These are phyloP conservation scores for Coniosporium tulheliwenetii DNA, from an alignment of 2,329 filamentous ascomycete species.

Conservation along the genomic window DNA sequence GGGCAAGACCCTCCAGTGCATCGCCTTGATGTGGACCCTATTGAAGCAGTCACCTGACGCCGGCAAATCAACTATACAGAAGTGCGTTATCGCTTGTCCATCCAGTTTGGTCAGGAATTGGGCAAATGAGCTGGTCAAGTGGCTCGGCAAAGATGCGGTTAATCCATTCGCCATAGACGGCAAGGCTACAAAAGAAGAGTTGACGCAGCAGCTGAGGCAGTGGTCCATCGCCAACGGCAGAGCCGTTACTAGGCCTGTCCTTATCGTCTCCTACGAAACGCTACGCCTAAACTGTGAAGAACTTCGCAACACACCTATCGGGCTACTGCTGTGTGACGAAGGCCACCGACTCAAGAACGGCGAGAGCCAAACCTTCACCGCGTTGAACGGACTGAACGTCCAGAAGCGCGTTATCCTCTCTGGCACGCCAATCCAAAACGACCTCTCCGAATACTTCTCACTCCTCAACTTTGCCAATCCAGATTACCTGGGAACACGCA, in stretches of 20 bases:
- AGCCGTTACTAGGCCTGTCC: slow-evolving; percentile 74
- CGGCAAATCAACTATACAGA: slow-evolving; percentile 83
- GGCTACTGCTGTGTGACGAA: slow-evolving; percentile 86
- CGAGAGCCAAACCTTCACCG: slow-evolving; percentile 79
- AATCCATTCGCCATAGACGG: slow-evolving; percentile 72
- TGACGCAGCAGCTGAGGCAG: slow-evolving; percentile 57
- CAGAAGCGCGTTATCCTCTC: slow-evolving; percentile 86
- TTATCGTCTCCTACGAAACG: slow-evolving; percentile 97
- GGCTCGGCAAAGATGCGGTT: slow-evolving; percentile 79
- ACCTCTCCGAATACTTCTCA: slow-evolving; percentile 88
- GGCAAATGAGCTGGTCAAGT: slow-evolving; percentile 84
- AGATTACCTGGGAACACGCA: slow-evolving; percentile 70
- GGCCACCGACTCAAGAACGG: slow-evolving; percentile 96
- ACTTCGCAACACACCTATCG: slow-evolving; percentile 78
- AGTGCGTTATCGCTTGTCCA: slow-evolving; percentile 80
- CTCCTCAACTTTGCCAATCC: slow-evolving; percentile 86
- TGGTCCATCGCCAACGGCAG: slow-evolving; percentile 94
- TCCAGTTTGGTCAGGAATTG: slow-evolving; percentile 89
- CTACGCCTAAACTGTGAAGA: slow-evolving; percentile 81
- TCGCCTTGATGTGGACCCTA: slow-evolving; percentile 71
- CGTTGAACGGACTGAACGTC: slow-evolving; percentile 75
- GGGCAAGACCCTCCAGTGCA: slow-evolving; percentile 84
- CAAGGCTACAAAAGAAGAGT: slow-evolving; percentile 57
- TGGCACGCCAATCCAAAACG: slow-evolving; percentile 90
- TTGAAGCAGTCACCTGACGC: slow-evolving; percentile 78